Base-by-base conservation (phyloP, 805 yeast genomes). In the Lipomyces orientalis region DNA sequence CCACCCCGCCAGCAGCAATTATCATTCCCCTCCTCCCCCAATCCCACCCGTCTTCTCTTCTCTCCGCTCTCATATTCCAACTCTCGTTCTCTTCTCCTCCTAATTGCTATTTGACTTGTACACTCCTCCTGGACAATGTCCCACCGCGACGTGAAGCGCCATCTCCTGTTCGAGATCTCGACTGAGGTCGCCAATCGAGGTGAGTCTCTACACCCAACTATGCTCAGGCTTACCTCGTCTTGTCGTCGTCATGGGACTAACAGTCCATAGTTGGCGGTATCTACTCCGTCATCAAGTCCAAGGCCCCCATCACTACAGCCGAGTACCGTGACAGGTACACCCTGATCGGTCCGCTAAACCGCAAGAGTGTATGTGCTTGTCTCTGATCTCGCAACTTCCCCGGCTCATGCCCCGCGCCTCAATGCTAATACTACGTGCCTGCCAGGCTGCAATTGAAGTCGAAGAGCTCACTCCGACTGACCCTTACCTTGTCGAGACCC, bases 301-400 rank as follows among this genome's bases (percentile, higher is more conserved):
- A 94, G 80, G 98, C 98, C 7, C 98, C 98, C 8, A 93, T 93
- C 68, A 94, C 99, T 8, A 94, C 90, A 61, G 93, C 96, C 54
- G 98, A 94, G 79, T 95, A 93, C 80, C 86, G 90, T 71, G 91
- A 90, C 74, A 84, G 97, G 64, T 94, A 94, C 80, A 87, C 91
- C 31, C 82, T 93, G 61, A 83, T 95, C 64, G 99, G 99, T 4
- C 97, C 97, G 0, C 83, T 91, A 73, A 89, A 91, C 81, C 84
- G 86, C 74, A 85, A 86, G 70, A 68, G 71, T 54, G 71, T 69
- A 51, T 29, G 68, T 64, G 25, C 43, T 25, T 35, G n/a, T n/a
- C 14, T 10, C 16, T 34, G 46, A 37, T 29, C 37, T 51, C 29
- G 2, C 29, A 25, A 7, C 9, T 7, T 3, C 33, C 19, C 19